Evolutionary conservation across 345 rosid genomes (phyloP).

Genomic region (Camelina sativa): DNA sequence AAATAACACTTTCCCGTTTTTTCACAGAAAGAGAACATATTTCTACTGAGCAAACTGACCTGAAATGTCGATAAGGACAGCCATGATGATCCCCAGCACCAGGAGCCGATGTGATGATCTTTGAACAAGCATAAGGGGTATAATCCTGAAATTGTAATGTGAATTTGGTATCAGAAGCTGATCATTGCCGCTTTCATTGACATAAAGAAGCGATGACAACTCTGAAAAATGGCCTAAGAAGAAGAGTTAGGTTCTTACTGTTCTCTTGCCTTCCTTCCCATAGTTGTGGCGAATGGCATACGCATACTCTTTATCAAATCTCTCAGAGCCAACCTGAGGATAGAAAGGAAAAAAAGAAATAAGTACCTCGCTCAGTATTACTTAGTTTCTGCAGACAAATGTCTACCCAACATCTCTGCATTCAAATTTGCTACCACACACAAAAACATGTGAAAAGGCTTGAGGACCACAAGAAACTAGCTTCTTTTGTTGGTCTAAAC

Average conservation of each 20-base stretch:
- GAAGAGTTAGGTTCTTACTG: conserved; percentile 53
- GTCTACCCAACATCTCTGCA: background rate
- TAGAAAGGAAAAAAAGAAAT: background rate
- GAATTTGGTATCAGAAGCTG: conserved; percentile 20
- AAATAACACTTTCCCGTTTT: background rate
- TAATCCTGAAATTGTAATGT: conserved; percentile 70
- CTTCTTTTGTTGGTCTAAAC: conserved; percentile 7
- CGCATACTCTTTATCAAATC: conserved; percentile 91
- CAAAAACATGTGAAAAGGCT: background rate
- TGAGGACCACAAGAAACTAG: conserved; percentile 17
- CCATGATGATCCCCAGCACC: conserved; percentile 92
- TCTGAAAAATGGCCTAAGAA: background rate
- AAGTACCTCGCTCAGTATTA: background rate
- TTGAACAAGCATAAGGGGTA: conserved; percentile 94
- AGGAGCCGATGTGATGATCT: conserved; percentile 75
- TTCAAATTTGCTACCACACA: conserved; percentile 13
- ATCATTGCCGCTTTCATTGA: background rate
- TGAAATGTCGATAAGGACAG: conserved; percentile 94
- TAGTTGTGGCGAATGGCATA: conserved; percentile 87
- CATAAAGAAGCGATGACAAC: background rate
- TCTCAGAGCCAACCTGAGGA: conserved; percentile 80
- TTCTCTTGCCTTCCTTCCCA: conserved; percentile 95
- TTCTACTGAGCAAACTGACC: conserved; percentile 50
- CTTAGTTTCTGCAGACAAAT: conserved; percentile 14
- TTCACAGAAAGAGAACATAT: background rate